Base-by-base conservation (phyloP, 179 eudicot genomes). In the Patellifolia procumbens region DNA sequence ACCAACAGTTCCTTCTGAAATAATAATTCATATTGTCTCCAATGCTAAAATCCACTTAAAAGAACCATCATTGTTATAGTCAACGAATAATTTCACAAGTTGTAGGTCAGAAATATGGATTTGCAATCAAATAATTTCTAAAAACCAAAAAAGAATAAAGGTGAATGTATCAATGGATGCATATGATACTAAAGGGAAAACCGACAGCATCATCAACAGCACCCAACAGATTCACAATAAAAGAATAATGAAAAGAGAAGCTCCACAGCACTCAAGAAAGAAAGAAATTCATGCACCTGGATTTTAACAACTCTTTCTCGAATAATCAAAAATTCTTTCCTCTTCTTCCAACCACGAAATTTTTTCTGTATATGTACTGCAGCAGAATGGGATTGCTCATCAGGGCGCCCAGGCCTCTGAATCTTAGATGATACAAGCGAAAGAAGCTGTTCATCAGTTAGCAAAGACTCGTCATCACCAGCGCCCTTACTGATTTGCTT, bases 281-380 rank as follows among this genome's bases (percentile, higher is more conserved):
- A 39, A 46, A 49, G 20, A 26, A 24, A 48, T n/a, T 34, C 43
- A 76, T 69, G 42, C 75, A 89, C 96, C 91, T 91, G 96, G 71
- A 91, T 88, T 75, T 83, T 89, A 70, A 91, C 90, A 56, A 88
- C 84, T 74, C 88, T 83, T 74, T 88, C 83, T 32, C 93, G 89
- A 35, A 89, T 83, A 59, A 67, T 79, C 53, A 91, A 56, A 75
- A 90, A 91, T 29, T 91, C 91, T 71, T 78, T 88, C 73, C 94
- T 81, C 73, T 81, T 83, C 72, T 86, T 87, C 87, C 89, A 90
- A 43, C 91, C 89, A 61, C 94, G 91, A 66, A 75, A 91, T 67
- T 90, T 90, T 65, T 87, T 87, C 81, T 91, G 97, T 64, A 91
- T 91, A 43, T 73, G 83, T 43, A 80, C 51, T 35, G 97, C 97